phyloP scores from a whole-genome alignment of 106 monocot genomes.

The Gastrodia elata region DNA sequence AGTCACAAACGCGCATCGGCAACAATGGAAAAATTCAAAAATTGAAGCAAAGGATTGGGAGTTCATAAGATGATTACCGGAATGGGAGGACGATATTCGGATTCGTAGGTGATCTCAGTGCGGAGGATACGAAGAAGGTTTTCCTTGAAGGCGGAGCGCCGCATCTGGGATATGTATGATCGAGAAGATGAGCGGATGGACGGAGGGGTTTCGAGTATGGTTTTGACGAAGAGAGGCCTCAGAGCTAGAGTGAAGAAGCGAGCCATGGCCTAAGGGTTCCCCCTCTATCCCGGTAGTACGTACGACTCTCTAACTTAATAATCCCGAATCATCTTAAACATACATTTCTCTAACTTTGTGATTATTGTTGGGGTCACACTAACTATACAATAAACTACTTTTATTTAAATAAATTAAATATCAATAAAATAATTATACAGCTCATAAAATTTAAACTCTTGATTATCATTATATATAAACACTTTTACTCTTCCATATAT shows the following conservation, averaged over 20 bases:
- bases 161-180: constrained; percentile 51
- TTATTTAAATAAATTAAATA: no score
- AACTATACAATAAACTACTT: no score
- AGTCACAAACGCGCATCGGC: neutral
- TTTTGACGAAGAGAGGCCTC: constrained; percentile 11
- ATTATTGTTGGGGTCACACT: no score
- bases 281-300: no score
- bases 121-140: constrained; percentile 70
- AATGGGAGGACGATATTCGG: constrained; percentile 23
- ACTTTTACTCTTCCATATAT: no score
- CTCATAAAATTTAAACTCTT: no score
- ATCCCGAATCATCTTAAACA: no score
- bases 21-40: neutral
- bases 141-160: constrained; percentile 55
- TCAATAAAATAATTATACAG: no score
- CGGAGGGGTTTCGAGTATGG: neutral
- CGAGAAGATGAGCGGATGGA: constrained; percentile 6
- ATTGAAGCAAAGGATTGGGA: neutral
- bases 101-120: constrained; percentile 50
- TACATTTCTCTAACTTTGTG: no score
- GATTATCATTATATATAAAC: no score
- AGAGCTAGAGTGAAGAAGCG: constrained; percentile 16
- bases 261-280: constrained; percentile 12
- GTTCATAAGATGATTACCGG: neutral
- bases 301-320: no score